Evolutionary conservation across 768 basidiomycete genomes (phyloP).

Genomic region (Gautieria morchelliformis): DNA sequence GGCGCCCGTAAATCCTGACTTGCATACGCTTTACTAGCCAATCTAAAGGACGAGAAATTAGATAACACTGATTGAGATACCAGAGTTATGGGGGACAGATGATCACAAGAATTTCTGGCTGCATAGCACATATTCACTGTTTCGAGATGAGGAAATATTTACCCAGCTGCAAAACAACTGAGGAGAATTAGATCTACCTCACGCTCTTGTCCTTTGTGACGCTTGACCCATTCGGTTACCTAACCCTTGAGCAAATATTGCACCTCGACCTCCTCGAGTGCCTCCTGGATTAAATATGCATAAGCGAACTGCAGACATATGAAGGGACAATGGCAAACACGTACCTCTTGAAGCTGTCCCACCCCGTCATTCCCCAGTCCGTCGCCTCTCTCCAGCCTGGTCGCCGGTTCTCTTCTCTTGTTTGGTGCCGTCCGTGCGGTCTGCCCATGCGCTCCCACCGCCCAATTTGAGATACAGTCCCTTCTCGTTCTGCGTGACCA

Average conservation of each 20-base stretch:
- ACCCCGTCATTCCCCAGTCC: slow-evolving; percentile 62
- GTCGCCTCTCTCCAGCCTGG: slow-evolving; percentile 67
- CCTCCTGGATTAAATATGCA: slow-evolving; percentile 19
- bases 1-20: too few species aligned
- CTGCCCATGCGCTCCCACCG: slow-evolving; percentile 50
- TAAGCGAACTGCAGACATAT: neutral
- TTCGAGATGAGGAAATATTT: neutral
- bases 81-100: slow-evolving; percentile 13
- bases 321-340: neutral
- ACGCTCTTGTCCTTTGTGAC: slow-evolving; percentile 7
- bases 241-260: slow-evolving; percentile 74
- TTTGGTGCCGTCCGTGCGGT: slow-evolving; percentile 58
- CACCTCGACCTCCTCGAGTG: slow-evolving; percentile 57
- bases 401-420: slow-evolving; percentile 67
- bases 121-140: too few species aligned
- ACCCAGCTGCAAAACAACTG: neutral
- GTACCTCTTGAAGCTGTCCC: slow-evolving; percentile 21
- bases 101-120: neutral
- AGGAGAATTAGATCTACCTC: neutral
- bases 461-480: slow-evolving; percentile 78
- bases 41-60: slow-evolving; percentile 33
- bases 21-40: neutral
- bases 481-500: slow-evolving; percentile 94
- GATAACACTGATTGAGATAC: slow-evolving; percentile 43
- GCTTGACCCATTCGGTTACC: slow-evolving; percentile 57